phyloP scores from a whole-genome alignment of 495 filamentous ascomycete species.

The Aspergillus affinis region DNA sequence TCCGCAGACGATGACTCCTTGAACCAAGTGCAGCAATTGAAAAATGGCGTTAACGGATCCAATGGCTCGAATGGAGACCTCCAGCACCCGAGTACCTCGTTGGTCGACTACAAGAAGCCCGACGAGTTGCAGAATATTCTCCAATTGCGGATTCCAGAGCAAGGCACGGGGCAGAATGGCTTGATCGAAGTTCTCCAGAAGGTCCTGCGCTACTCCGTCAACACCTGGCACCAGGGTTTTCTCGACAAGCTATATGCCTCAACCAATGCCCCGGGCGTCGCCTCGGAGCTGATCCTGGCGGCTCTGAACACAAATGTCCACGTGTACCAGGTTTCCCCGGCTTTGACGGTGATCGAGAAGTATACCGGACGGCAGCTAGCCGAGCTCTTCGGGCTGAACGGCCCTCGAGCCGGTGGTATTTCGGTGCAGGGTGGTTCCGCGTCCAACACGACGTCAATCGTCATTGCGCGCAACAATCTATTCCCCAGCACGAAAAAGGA shows the following conservation, averaged over 20 bases:
- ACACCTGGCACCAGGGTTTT: constrained; percentile 96
- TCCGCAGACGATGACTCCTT: constrained; percentile 66
- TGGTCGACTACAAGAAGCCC: constrained; percentile 71
- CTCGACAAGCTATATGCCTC: constrained; percentile 87
- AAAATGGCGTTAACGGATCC: constrained; percentile 40
- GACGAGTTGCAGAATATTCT: constrained; percentile 66
- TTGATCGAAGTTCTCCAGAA: constrained; percentile 63
- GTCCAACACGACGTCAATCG: constrained; percentile 82
- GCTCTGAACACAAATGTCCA: constrained; percentile 89
- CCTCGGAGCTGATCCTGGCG: constrained; percentile 78
- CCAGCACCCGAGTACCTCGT: constrained; percentile 51
- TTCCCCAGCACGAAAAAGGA: constrained; percentile 71
- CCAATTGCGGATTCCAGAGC: constrained; percentile 61
- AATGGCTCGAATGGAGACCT: constrained; percentile 39
- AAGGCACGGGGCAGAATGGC: constrained; percentile 69
- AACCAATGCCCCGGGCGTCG: constrained; percentile 81
- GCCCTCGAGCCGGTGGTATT: constrained; percentile 76
- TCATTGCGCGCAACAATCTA: constrained; percentile 84
- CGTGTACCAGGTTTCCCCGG: constrained; percentile 88
- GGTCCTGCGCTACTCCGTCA: constrained; percentile 79
- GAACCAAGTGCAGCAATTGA: constrained; percentile 44
- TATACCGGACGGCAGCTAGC: constrained; percentile 68
- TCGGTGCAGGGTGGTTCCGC: constrained; percentile 84
- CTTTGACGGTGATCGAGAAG: constrained; percentile 82
- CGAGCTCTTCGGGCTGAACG: constrained; percentile 70